Conservation (phyloP, 169 alveolate genomes). For the Eimeria praecox region DNA sequence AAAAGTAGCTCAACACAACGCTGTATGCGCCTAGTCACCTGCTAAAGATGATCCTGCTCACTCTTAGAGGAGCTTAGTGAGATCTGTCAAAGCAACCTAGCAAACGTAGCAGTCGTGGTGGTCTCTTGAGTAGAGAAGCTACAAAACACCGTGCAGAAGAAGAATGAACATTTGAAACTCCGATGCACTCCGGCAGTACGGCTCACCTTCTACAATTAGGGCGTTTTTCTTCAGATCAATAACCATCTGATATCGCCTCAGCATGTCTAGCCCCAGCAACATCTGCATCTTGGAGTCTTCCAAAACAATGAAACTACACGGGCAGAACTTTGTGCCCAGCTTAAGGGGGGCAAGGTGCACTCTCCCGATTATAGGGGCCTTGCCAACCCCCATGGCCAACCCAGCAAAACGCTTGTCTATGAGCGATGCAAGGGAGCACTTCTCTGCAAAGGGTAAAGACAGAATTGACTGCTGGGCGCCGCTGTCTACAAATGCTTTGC, state of each 20-base stretch:
- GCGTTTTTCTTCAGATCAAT: constrained; percentile 94
- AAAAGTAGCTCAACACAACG: constrained; percentile 65
- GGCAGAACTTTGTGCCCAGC: constrained; percentile 92
- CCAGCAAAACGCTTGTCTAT: constrained; percentile 96
- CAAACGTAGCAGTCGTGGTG: background rate
- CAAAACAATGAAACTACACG: constrained; percentile 95
- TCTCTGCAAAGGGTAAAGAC: constrained; percentile 94
- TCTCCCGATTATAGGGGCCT: constrained; percentile 95
- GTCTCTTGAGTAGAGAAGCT: background rate
- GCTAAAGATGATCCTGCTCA: background rate
- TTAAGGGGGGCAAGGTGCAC: constrained; percentile 97
- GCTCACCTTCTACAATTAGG: constrained; percentile 91
- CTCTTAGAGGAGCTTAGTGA: background rate
- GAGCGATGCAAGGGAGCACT: constrained; percentile 93
- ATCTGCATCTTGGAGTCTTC: constrained; percentile 93
- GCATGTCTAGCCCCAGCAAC: constrained; percentile 97
- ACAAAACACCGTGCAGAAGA: background rate
- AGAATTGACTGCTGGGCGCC: constrained; percentile 98
- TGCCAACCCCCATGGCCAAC: constrained; percentile 97
- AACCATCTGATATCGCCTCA: constrained; percentile 94
- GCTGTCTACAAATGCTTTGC: constrained; percentile 97
- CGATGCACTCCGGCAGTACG: background rate
- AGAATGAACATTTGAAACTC: background rate
- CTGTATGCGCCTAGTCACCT: background rate
- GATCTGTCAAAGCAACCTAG: background rate